These are phyloP conservation scores for Neurospora crassa DNA, from an alignment of 2,329 filamentous ascomycete species.

Conservation along the genomic window DNA sequence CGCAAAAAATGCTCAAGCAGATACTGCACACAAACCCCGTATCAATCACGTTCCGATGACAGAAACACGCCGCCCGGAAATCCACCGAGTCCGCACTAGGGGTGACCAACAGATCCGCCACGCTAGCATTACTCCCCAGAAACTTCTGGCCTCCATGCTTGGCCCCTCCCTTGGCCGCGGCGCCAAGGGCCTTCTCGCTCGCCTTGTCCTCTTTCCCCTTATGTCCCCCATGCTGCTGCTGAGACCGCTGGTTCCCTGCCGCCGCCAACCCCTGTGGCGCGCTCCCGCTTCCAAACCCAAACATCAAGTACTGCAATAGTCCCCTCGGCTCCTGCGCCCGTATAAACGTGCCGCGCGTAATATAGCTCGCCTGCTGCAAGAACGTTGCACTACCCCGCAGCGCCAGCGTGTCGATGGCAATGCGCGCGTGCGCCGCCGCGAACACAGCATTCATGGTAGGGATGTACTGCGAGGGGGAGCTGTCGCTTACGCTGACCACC, in stretches of 20 bases:
- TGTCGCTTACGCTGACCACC: conserved; percentile 78
- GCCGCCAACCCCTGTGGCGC: conserved; percentile 14
- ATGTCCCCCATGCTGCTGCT: neutral
- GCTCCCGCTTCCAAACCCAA: conserved; percentile 55
- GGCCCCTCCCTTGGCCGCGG: conserved; percentile 6
- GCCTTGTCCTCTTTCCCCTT: neutral
- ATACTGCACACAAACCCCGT: conserved; percentile 94
- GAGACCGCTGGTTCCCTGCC: conserved; percentile 26
- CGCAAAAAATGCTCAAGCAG: conserved; percentile 89
- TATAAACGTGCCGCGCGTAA: conserved; percentile 49
- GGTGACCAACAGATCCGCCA: conserved; percentile 51
- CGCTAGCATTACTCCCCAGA: conserved; percentile 12
- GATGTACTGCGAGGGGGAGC: conserved; percentile 85
- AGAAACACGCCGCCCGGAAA: conserved; percentile 97
- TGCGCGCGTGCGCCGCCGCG: conserved; percentile 76
- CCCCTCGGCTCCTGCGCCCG: conserved; percentile 51
- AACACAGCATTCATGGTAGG: conserved; percentile 98
- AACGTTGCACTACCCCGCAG: conserved; percentile 82
- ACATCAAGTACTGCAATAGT: conserved; percentile 87
- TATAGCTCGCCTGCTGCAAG: conserved; percentile 75
- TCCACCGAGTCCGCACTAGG: conserved; percentile 83
- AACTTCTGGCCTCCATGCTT: neutral
- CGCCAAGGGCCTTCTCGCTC: neutral
- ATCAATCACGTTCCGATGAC: conserved; percentile 83
- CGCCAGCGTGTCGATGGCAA: conserved; percentile 88